A percentile compares a stretch with the other conserved stretches of the same genome.
Evolutionary conservation across 331 rosid species (phyloP).

Genomic region (Spiraea crenata): DNA sequence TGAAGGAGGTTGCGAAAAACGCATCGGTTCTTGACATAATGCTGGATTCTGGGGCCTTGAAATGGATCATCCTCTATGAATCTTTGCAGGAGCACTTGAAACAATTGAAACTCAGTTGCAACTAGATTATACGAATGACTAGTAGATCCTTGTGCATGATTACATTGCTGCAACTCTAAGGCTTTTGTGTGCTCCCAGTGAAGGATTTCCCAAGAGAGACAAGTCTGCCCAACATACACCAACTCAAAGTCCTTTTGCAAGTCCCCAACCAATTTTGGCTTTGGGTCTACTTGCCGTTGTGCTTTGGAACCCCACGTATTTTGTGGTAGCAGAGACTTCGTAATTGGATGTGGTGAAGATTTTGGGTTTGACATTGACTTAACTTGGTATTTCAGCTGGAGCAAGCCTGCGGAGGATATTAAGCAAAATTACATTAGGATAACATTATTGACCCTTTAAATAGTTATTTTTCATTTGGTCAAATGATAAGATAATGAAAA

Average conservation of each 20-base stretch:
- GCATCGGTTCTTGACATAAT: constrained; percentile 73
- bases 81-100: constrained; percentile 73
- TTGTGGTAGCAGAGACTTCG: constrained; percentile 50
- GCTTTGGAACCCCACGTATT: constrained; percentile 53
- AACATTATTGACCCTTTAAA: no score
- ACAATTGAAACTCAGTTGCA: constrained; percentile 79
- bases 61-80: constrained; percentile 75
- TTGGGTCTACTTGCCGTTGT: constrained; percentile 41
- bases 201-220: constrained; percentile 92
- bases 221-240: constrained; percentile 83
- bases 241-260: constrained; percentile 65
- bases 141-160: constrained; percentile 30
- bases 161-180: constrained; percentile 47
- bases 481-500: no score
- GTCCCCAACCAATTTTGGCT: constrained; percentile 40
- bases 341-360: constrained; percentile 28
- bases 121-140: constrained; percentile 42
- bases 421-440: not conserved
- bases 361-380: constrained; percentile 43
- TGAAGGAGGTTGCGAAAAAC: constrained; percentile 65
- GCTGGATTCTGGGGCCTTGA: constrained; percentile 68
- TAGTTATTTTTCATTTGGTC: no score
- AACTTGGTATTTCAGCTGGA: constrained; percentile 59
- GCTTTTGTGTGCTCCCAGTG: constrained; percentile 72
- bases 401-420: constrained; percentile 52